Evolutionary conservation across 2,329 filamentous ascomycete species (phyloP), one percentile per base, ranked within the genome.

Genomic region (Ophiostoma quercus): DNA sequence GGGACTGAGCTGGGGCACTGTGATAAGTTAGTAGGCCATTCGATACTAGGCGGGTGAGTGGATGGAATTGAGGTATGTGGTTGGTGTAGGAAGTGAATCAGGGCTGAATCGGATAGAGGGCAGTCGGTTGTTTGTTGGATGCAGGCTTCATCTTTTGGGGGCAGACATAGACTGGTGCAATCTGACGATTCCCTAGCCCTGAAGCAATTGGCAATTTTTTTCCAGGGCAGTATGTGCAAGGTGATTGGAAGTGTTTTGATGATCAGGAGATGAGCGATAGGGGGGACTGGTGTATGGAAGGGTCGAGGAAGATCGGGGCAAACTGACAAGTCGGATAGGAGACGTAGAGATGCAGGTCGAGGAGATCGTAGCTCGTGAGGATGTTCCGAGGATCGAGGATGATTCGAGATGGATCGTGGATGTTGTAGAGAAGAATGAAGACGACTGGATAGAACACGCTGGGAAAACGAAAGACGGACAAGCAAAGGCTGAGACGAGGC

Each of bases 251-350:
- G 22, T 25, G 25, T 57, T 57, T n/a, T 57, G 51, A 25, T 57
- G 51, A 57, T 57, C 16, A 8, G 51, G 22, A 25, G n/a, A 57
- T 57, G 51, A 57, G 9, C n/a, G 51, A 29, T 4, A 57, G 51
- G 51, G 51, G 22, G 9, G 7, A 12, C 9, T 57, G 51, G 51
- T 57, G 22, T 25, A 25, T 57, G 22, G 25, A 32, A 14, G 25
- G 25, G 25, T 62, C 12, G 57, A 62, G 57, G 57, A 32, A 62
- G 51, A 47, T 47, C n/a, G n/a, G 51, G 8, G 51, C 51, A 57
- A 22, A 65, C 62, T 65, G 62, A 65, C 62, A 65, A 25, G 34
- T 65, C 62, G 34, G 34, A 41, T 65, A 14, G 29, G 37, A 37
- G 9, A 34, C 25, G 57, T 62, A 22, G 19, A 34, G 34, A 62